Evolutionary conservation across 768 basidiomycete species (phyloP).

Genomic region (Termitomyces sp.): DNA sequence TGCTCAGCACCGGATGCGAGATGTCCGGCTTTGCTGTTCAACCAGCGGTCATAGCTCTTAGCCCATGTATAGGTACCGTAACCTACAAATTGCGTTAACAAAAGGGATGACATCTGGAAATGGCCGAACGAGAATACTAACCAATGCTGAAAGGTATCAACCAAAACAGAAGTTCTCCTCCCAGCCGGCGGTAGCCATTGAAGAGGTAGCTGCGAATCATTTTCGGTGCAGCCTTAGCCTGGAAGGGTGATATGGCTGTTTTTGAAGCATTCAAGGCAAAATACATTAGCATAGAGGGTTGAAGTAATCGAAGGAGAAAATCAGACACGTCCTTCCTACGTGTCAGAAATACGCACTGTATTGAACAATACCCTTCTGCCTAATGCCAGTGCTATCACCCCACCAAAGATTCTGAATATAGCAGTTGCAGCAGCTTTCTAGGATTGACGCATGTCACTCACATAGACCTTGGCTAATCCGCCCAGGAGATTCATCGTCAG

Average conservation of each 20-base stretch:
- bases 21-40: constrained; percentile 82
- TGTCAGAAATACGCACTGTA: constrained; percentile 63
- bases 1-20: constrained; percentile 29
- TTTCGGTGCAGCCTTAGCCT: constrained; percentile 66
- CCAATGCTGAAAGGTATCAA: constrained; percentile 71
- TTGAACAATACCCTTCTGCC: constrained; percentile 67
- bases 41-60: constrained; percentile 56
- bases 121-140: constrained; percentile 34
- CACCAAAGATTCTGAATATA: constrained; percentile 78
- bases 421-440: neutral
- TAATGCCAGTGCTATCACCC: constrained; percentile 65
- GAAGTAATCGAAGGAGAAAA: neutral
- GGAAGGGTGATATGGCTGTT: constrained; percentile 78
- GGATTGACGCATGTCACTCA: constrained; percentile 36
- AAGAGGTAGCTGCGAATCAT: constrained; percentile 73
- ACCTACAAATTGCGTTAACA: constrained; percentile 33
- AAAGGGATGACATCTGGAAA: neutral
- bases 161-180: constrained; percentile 73
- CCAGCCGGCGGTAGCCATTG: constrained; percentile 79
- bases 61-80: constrained; percentile 80
- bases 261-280: neutral
- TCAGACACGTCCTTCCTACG: neutral
- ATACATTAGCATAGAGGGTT: neutral
- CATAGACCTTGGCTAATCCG: constrained; percentile 68
- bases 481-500: neutral